Evolutionary conservation across 1,284 basidiomycete genomes (phyloP).

Genomic region (Pyrrhoderma lamaoense): DNA sequence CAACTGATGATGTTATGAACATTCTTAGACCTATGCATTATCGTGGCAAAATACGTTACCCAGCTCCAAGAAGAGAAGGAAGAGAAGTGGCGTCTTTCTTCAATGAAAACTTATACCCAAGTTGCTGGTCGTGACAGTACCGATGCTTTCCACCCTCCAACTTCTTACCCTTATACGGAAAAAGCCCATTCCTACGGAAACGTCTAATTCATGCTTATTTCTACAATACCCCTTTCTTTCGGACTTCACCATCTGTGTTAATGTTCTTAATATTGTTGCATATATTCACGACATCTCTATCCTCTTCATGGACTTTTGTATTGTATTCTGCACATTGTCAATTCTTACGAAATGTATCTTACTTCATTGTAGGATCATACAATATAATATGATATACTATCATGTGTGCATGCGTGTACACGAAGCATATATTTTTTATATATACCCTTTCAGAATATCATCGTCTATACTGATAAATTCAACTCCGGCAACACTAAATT

Average conservation of each 20-base stretch:
- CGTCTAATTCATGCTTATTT: not conserved
- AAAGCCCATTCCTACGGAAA: slow-evolving; percentile 12
- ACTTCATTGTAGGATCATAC: no score
- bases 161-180: slow-evolving; percentile 15
- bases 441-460: no score
- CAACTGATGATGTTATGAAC: not conserved
- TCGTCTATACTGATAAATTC: slow-evolving; percentile 7
- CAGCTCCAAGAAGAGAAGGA: slow-evolving; percentile 17
- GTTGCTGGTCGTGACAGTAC: slow-evolving; percentile 11
- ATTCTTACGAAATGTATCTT: no score
- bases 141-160: slow-evolving; percentile 11
- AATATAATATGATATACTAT: no score
- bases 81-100: slow-evolving; percentile 12
- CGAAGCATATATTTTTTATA: no score
- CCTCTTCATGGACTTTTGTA: no score
- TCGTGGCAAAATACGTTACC: slow-evolving; percentile 15
- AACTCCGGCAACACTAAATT: slow-evolving; percentile 5
- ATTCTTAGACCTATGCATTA: slow-evolving; percentile 15
- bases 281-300: no score
- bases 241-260: no score
- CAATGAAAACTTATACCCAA: slow-evolving; percentile 13
- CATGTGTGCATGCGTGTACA: no score
- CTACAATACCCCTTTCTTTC: no score
- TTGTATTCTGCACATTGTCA: no score
- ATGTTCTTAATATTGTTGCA: no score